These are phyloP conservation scores for Lentinus brumalis DNA, from an alignment of 768 basidiomycete genomes.

Conservation along the genomic window DNA sequence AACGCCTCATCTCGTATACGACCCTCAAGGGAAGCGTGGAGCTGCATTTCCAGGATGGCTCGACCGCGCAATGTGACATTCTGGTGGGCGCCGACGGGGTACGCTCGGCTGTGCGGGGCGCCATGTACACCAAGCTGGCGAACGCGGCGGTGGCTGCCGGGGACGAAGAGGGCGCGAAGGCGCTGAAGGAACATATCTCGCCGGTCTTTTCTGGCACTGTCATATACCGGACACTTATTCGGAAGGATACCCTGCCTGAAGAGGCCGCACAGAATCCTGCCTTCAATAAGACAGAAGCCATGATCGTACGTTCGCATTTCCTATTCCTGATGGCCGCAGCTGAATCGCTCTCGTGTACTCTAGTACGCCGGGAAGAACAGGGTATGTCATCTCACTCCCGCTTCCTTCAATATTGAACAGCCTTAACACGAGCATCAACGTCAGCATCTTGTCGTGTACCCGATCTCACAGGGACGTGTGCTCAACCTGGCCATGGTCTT, in stretches of 20 bases:
- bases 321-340: too few species aligned
- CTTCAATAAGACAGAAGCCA: slow-evolving; percentile 13
- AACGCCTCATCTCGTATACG: slow-evolving; percentile 20
- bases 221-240: slow-evolving; percentile 41
- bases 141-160: slow-evolving; percentile 3
- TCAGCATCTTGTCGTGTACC: slow-evolving; percentile 40
- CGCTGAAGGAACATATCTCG: slow-evolving; percentile 18
- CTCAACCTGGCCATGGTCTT: slow-evolving; percentile 30
- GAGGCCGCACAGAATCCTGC: slow-evolving; percentile 14
- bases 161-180: slow-evolving; percentile 3
- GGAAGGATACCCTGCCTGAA: slow-evolving; percentile 32
- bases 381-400: slow-evolving; percentile 5
- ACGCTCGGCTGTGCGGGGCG: slow-evolving; percentile 15
- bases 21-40: neutral
- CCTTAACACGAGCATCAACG: neutral
- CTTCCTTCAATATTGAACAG: slow-evolving; percentile 7
- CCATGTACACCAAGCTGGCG: slow-evolving; percentile 7
- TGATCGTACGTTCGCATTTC: neutral
- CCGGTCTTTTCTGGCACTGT: slow-evolving; percentile 45
- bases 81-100: slow-evolving; percentile 32
- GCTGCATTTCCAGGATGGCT: slow-evolving; percentile 28
- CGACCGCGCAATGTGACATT: slow-evolving; percentile 26
- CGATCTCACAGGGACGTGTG: slow-evolving; percentile 23
- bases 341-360: neutral
- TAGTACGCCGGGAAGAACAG: slow-evolving; percentile 30